Conservation (phyloP, 495 filamentous ascomycete species). For the Penicillium canescens region DNA sequence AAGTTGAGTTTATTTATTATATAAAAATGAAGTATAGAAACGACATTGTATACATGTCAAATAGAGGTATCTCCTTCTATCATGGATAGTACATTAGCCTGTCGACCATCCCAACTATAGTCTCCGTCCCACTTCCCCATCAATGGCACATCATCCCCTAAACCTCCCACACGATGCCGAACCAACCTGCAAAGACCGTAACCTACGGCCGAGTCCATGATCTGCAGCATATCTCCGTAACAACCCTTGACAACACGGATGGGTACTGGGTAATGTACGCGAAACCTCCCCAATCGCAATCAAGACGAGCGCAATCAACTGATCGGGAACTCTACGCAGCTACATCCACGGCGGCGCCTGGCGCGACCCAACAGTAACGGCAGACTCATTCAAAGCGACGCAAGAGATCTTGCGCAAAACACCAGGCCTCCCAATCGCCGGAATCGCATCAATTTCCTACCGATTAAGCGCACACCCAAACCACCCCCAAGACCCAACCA, state of each 20-base stretch:
- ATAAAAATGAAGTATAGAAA: not conserved
- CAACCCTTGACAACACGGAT: slow-evolving; percentile 22
- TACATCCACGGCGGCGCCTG: slow-evolving; percentile 91
- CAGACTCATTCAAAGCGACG: slow-evolving; percentile 49
- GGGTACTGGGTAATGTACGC: slow-evolving; percentile 51
- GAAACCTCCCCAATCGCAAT: not conserved
- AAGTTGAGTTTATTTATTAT: not conserved
- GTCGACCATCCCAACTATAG: not conserved
- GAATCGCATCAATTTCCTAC: slow-evolving; percentile 75
- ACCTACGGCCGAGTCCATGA: slow-evolving; percentile 29
- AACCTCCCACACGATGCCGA: slow-evolving; percentile 10
- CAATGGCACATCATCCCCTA: slow-evolving; percentile 4
- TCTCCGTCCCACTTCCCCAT: slow-evolving; percentile 13
- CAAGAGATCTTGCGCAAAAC: slow-evolving; percentile 43
- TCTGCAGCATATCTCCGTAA: slow-evolving; percentile 36
- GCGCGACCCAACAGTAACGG: slow-evolving; percentile 68
- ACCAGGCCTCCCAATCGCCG: slow-evolving; percentile 47
- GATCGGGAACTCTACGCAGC: slow-evolving; percentile 29
- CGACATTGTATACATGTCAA: too few relatives aligned
- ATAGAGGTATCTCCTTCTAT: too few relatives aligned
- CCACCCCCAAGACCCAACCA: slow-evolving; percentile 50
- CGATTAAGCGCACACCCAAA: slow-evolving; percentile 72
- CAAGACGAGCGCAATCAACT: not conserved
- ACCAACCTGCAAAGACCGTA: slow-evolving; percentile 23
- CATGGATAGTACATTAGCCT: too few relatives aligned